Base-by-base conservation (phyloP, 495 filamentous ascomycete genomes). In the Annulohypoxylon nitens region DNA sequence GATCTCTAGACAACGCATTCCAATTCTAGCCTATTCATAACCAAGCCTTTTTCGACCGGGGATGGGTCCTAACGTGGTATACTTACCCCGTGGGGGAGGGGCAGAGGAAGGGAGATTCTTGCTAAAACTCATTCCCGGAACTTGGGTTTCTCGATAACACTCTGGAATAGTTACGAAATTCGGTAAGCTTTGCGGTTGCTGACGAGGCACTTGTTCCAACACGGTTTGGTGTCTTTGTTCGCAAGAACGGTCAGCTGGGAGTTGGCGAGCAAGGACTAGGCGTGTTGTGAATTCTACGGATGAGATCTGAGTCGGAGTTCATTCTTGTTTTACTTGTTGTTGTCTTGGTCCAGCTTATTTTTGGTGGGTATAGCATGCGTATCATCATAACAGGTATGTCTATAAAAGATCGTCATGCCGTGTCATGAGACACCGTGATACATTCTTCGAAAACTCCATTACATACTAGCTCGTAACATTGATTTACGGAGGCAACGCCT, bases 371-470 rank as follows among this genome's bases (percentile, higher is more conserved):
- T 26, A 43, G 2, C 18, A 11, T 11, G 53, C 53, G 48, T 7
- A 41, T 50, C 43, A 54, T 61, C 62, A 36, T 33, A 54, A 47
- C 16, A 39, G 16, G 23, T 30, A 33, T 23, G 47, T 61, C 37
- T 64, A 69, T 69, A 74, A 69, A 74, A 59, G n/a, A 62, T 69
- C 26, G 11, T 5, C 39, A 45, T 62, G 4, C 30, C 66, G 36
- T 39, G 41, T 25, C 43, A 51, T 50, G 37, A 57, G 41, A 36
- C 10, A 54, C 4, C 11, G 26, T 34, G 50, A 26, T 55, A 59
- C 39, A 53, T 9, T 30, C 16, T 45, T 20, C 23, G 14, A 33
- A 54, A 20, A 34, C 12, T 2, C 16, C 16, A 18, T 37, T 41
- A 30, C 30, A 30, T 65, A 36, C 36, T 48, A 23, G 54, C 16